Percentiles rank a stretch among this genome's conserved stretches.
Conservation (phyloP, 2,329 filamentous ascomycete genomes). For the Dryadomyces sulphureus region DNA sequence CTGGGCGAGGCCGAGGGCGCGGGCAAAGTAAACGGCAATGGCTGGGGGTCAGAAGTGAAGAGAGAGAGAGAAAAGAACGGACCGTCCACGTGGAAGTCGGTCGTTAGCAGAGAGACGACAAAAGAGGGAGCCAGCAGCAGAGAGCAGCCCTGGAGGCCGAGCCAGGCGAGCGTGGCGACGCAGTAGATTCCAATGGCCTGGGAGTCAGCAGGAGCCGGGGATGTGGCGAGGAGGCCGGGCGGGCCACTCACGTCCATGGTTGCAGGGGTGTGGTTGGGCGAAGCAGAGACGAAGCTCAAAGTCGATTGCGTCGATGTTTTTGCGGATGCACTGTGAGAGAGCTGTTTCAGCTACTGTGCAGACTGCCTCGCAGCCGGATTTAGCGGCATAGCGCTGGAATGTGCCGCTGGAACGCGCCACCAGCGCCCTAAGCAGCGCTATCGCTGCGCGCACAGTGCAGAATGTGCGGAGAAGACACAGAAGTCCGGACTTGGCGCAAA, state of each 20-base stretch:
- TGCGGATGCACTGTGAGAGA: too few relatives aligned
- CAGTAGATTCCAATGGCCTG: slow-evolving; percentile 35
- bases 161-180: slow-evolving; percentile 36
- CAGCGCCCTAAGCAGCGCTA: too few relatives aligned
- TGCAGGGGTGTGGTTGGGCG: neutral
- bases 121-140: slow-evolving; percentile 33
- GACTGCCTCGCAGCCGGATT: too few relatives aligned
- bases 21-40: slow-evolving; percentile 60
- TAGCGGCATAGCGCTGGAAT: too few relatives aligned
- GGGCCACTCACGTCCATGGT: slow-evolving; percentile 1
- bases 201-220: neutral
- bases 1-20: slow-evolving; percentile 53
- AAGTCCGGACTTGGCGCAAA: too few relatives aligned
- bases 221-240: too few relatives aligned
- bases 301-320: too few relatives aligned
- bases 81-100: slow-evolving; percentile 15
- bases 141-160: slow-evolving; percentile 30
- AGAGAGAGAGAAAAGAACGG: neutral
- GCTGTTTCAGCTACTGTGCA: too few relatives aligned
- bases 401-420: too few relatives aligned
- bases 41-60: slow-evolving; percentile 19
- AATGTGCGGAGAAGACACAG: too few relatives aligned
- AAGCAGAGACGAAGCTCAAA: neutral
- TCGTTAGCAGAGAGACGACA: slow-evolving; percentile 27
- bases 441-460: too few relatives aligned